A percentile compares a stretch with the other conserved stretches of the same genome.
These are phyloP conservation scores for Vanrija sp. DNA, from an alignment of 1,284 basidiomycete species.

Conservation along the genomic window DNA sequence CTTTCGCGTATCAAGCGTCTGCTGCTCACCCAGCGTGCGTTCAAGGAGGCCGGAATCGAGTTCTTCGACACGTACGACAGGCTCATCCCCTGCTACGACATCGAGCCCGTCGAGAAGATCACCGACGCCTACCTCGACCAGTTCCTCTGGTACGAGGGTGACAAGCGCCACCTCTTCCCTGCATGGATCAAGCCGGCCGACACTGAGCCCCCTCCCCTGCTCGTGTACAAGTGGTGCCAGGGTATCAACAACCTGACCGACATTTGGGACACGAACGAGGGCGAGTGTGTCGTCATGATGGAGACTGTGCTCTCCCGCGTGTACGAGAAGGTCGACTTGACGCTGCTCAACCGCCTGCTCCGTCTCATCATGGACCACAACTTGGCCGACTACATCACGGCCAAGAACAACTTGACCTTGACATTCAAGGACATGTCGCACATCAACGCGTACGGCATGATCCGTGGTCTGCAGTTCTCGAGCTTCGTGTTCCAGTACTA, in stretches of 20 bases:
- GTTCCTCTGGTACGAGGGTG: conserved; percentile 69
- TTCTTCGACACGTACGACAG: conserved; percentile 88
- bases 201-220: conserved; percentile 88
- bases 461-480: conserved; percentile 91
- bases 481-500: conserved; percentile 98
- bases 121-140: conserved; percentile 94
- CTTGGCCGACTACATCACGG: conserved; percentile 94
- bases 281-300: conserved; percentile 95
- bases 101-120: conserved; percentile 97
- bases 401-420: conserved; percentile 91
- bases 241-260: conserved; percentile 65
- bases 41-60: conserved; percentile 92
- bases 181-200: conserved; percentile 97
- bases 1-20: conserved; percentile 94
- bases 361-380: conserved; percentile 96
- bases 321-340: conserved; percentile 96
- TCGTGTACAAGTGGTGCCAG: conserved; percentile 81
- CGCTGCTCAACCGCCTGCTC: conserved; percentile 84
- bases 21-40: conserved; percentile 88
- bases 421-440: conserved; percentile 76
- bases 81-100: conserved; percentile 95
- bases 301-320: conserved; percentile 93
- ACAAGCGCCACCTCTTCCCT: conserved; percentile 93
- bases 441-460: conserved; percentile 62
- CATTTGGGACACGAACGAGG: conserved; percentile 94